Percentiles rank a stretch among this genome's conserved stretches.
phyloP scores from a whole-genome alignment of 2,329 filamentous ascomycete species.

The Zasmidium angulare region DNA sequence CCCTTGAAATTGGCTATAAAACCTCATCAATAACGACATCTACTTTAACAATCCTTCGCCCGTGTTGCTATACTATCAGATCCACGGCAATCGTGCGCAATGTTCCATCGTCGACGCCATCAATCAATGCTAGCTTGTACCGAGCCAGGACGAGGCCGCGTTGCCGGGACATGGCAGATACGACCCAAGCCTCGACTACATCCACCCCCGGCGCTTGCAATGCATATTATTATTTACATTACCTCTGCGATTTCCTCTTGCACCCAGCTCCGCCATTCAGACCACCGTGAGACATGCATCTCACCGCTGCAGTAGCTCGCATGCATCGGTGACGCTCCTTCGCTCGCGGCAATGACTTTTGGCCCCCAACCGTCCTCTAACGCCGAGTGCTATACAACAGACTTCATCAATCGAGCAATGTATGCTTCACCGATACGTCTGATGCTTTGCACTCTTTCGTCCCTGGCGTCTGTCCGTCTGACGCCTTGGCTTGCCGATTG shows the following conservation, averaged over 20 bases:
- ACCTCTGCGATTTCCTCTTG: neutral
- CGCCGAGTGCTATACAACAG: neutral
- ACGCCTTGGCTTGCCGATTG: neutral
- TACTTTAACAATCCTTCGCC: no score
- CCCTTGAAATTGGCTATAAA: neutral
- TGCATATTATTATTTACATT: neutral
- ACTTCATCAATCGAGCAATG: neutral
- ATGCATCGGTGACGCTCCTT: neutral
- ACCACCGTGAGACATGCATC: conserved; percentile 4
- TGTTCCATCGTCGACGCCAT: neutral
- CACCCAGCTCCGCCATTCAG: neutral
- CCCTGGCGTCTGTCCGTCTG: neutral
- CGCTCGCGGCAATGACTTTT: neutral
- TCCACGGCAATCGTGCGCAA: neutral
- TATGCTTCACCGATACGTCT: neutral
- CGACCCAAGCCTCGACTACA: neutral
- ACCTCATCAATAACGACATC: no score
- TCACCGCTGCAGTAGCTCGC: conserved; percentile 5
- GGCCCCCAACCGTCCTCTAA: neutral
- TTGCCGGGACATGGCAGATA: neutral
- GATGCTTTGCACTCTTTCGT: neutral
- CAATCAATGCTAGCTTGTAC: no score
- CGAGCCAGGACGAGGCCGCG: neutral
- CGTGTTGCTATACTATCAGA: neutral
- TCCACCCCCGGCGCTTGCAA: neutral